Base-by-base conservation (phyloP, 129 eudicot species). In the Flaveria ramosissima region DNA sequence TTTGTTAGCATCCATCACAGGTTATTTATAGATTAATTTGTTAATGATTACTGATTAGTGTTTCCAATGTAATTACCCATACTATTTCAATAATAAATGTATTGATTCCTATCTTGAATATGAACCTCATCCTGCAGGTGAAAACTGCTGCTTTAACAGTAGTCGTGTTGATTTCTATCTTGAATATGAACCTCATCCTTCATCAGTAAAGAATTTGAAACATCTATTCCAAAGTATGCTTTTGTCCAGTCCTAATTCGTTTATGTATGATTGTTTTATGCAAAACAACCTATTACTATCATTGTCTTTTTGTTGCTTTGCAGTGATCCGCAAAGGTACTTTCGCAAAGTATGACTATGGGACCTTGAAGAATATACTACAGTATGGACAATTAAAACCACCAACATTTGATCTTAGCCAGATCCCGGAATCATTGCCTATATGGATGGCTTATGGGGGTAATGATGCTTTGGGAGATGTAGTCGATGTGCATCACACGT, bases 361-460 rank as follows among this genome's bases (percentile, higher is more conserved):
- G 57, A 73, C 46, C 53, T 78, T 85, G 79, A 95, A 89, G 76
- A 95, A 95, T 73, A 36, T 91, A 36, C 83, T 36, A 82, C 50
- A 72, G 6, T 95, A 95, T 61, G 91, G 92, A 42, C 79, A 84
- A 46, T 1, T 47, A 13, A 86, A 83, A 77, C 94, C 99, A 52
- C 97, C 97, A 9, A 51, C 19, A 26, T 95, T 95, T 81, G 99
- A 95, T 76, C 85, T 95, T 67, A 76, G 89, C 83, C 64, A 62
- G 13, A 87, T 95, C 67, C 97, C 99, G 0, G 80, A 86, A 41
- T 87, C 97, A 15, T 78, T 95, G 80, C 97, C 99, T 21, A 46
- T 95, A 13, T 95, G 97, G 99, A 95, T 95, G 99, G 99, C 84
- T 73, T 79, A 91, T 65, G 99, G 99, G 30, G 97, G 89, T 47